phyloP scores from a whole-genome alignment of 495 filamentous ascomycete genomes.

The Trichoderma gamsii region DNA sequence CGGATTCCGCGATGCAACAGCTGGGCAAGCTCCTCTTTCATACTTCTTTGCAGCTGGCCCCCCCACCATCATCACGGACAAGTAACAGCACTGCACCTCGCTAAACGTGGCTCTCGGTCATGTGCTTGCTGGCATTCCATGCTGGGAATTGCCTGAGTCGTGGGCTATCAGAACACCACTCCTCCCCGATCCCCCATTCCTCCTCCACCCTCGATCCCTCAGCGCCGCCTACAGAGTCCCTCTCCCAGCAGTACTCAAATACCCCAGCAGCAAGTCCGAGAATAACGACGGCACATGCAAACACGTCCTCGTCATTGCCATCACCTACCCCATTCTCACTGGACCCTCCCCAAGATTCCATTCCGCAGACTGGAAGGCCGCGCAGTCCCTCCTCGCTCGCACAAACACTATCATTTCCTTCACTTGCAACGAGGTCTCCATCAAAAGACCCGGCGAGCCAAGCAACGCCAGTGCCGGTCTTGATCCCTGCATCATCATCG shows the following conservation, averaged over 20 bases:
- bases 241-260: background rate
- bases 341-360: conserved; percentile 39
- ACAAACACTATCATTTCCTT: conserved; percentile 72
- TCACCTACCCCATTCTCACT: conserved; percentile 48
- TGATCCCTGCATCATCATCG: conserved; percentile 57
- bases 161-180: too few relatives aligned
- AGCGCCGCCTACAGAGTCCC: conserved; percentile 8
- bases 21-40: too few relatives aligned
- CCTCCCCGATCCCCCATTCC: background rate
- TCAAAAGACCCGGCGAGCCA: conserved; percentile 56
- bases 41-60: too few relatives aligned
- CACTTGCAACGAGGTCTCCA: conserved; percentile 53
- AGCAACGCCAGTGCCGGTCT: conserved; percentile 46
- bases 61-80: background rate
- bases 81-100: background rate
- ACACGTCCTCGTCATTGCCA: conserved; percentile 45
- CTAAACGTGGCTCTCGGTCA: background rate
- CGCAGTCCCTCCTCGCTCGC: conserved; percentile 65
- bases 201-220: background rate
- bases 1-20: too few relatives aligned
- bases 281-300: background rate
- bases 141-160: too few relatives aligned
- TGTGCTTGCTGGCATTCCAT: background rate
- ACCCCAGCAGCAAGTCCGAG: background rate
- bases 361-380: conserved; percentile 49